phyloP scores from a whole-genome alignment of 2,329 filamentous ascomycete genomes.

The Plectosphaerella plurivora region DNA sequence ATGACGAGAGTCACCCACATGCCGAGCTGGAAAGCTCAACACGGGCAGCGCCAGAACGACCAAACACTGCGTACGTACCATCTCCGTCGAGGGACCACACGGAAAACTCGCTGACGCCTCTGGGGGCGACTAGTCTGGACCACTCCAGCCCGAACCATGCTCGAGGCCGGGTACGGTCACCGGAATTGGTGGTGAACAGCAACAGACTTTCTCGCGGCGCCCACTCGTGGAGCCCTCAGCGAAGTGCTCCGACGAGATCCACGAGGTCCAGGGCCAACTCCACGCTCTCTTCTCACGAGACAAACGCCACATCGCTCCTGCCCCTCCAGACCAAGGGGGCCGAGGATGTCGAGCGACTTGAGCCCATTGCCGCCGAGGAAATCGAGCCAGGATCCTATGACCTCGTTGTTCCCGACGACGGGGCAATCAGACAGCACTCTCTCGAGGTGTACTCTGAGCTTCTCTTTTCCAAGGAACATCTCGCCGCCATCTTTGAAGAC shows the following conservation, averaged over 20 bases:
- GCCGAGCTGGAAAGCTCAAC: too few relatives aligned
- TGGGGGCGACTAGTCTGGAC: too few relatives aligned
- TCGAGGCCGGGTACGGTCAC: slow-evolving; percentile 6
- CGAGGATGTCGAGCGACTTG: slow-evolving; percentile 22
- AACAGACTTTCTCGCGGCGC: slow-evolving; percentile 8
- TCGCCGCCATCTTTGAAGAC: slow-evolving; percentile 61
- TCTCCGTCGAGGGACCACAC: too few relatives aligned
- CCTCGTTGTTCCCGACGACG: slow-evolving; percentile 19
- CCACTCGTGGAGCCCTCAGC: slow-evolving; percentile 18
- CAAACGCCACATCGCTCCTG: slow-evolving; percentile 13
- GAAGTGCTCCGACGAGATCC: slow-evolving; percentile 20
- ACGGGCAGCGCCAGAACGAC: too few relatives aligned
- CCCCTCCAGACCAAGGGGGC: slow-evolving; percentile 17
- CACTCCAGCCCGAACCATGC: too few relatives aligned
- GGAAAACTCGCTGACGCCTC: too few relatives aligned
- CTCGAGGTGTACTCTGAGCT: slow-evolving; percentile 62
- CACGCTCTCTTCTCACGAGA: slow-evolving; percentile 21
- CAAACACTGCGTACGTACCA: too few relatives aligned
- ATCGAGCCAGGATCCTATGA: slow-evolving; percentile 33
- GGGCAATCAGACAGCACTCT: slow-evolving; percentile 31
- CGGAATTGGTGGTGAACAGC: slow-evolving; percentile 12
- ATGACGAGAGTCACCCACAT: background rate
- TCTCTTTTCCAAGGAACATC: slow-evolving; percentile 62
- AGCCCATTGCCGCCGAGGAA: slow-evolving; percentile 29
- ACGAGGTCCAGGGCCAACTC: slow-evolving; percentile 21